phyloP scores from a whole-genome alignment of 441 rosid species.

The Populus hybrid region DNA sequence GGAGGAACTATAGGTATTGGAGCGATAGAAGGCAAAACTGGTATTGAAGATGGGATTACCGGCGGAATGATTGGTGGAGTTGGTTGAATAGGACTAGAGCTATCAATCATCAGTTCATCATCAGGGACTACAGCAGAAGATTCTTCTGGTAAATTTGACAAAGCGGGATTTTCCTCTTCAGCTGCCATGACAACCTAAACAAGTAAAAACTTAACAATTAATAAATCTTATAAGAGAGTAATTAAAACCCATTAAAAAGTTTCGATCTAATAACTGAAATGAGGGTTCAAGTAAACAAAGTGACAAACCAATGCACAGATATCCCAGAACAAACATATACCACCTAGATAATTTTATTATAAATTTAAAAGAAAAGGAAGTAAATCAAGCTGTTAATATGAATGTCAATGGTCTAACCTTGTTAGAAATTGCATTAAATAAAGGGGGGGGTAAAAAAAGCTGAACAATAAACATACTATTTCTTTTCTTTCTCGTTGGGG shows the following conservation, averaged over 20 bases:
- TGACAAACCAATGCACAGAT: too few species aligned
- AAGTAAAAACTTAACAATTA: neutral
- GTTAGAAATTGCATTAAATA: neutral
- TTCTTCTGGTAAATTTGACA: slow-evolving; percentile 27
- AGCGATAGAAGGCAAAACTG: slow-evolving; percentile 51
- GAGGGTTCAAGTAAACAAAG: neutral
- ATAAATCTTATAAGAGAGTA: neutral
- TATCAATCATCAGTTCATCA: slow-evolving; percentile 15
- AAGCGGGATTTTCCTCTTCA: slow-evolving; percentile 35
- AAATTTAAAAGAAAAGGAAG: neutral
- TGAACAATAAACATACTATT: neutral
- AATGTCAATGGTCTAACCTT: neutral
- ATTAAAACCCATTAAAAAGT: neutral
- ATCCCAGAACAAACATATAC: neutral
- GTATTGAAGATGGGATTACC: slow-evolving; percentile 22
- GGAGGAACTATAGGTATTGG: slow-evolving; percentile 50
- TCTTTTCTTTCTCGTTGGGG: neutral
- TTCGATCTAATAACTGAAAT: neutral
- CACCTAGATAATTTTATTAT: neutral
- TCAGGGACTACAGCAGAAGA: slow-evolving; percentile 25
- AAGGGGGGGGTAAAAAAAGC: neutral
- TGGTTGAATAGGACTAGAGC: slow-evolving; percentile 18
- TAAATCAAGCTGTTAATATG: neutral
- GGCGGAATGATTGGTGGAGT: slow-evolving; percentile 36
- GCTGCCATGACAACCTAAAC: slow-evolving; percentile 35